A percentile compares a stretch with the other conserved stretches of the same genome.
phyloP scores from a whole-genome alignment of 495 filamentous ascomycete genomes.

The Extremus antarcticus region DNA sequence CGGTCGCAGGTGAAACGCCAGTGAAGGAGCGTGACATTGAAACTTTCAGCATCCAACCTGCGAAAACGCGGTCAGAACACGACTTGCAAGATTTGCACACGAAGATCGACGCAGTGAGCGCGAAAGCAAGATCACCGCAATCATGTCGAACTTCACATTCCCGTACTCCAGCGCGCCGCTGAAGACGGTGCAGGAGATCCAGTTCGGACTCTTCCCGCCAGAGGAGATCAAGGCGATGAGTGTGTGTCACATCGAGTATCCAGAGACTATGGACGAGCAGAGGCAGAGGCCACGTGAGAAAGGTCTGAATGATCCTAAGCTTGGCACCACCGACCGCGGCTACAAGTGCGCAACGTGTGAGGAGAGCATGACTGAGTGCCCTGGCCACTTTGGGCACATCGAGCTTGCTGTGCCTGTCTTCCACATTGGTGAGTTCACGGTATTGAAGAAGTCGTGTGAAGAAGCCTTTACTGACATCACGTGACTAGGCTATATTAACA shows the following conservation, averaged over 20 bases:
- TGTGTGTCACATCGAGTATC: slow-evolving; percentile 82
- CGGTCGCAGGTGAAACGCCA: background rate
- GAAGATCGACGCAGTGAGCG: background rate
- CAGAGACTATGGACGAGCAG: slow-evolving; percentile 97
- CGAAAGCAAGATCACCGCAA: slow-evolving; percentile 32
- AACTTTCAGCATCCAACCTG: background rate
- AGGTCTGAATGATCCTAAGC: slow-evolving; percentile 84
- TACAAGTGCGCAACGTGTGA: slow-evolving; percentile 91
- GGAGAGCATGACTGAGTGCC: slow-evolving; percentile 87
- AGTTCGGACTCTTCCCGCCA: slow-evolving; percentile 91
- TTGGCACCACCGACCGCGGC: slow-evolving; percentile 88
- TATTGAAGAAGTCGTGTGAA: background rate
- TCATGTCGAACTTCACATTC: slow-evolving; percentile 89
- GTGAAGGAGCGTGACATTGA: background rate
- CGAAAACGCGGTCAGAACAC: background rate
- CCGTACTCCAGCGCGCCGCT: slow-evolving; percentile 87
- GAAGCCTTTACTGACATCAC: slow-evolving; percentile 1
- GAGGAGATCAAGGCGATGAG: slow-evolving; percentile 98
- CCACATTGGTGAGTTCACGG: slow-evolving; percentile 53
- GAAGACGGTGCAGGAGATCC: slow-evolving; percentile 93
- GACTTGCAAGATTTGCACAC: background rate
- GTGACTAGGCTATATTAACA: slow-evolving; percentile 72
- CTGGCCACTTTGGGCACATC: slow-evolving; percentile 95
- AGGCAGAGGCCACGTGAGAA: slow-evolving; percentile 73
- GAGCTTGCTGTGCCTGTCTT: slow-evolving; percentile 91